Percentiles rank a stretch among this genome's conserved stretches.
phyloP scores from a whole-genome alignment of 1,284 basidiomycete species.

The Puccinia sorghi region DNA sequence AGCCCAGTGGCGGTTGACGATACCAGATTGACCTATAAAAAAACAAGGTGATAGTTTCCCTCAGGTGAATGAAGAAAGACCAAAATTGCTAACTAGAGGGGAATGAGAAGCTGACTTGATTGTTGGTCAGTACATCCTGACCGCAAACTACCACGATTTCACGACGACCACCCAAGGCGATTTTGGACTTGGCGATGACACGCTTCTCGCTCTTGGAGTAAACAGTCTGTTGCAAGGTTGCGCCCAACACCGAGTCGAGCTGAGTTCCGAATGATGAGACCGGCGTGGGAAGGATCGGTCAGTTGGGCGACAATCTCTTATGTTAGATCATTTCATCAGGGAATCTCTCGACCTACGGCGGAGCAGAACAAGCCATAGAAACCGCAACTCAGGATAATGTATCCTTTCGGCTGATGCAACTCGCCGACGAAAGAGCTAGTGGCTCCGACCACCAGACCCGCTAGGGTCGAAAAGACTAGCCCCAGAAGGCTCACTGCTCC shows the following conservation, averaged over 20 bases:
- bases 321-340: too few relatives aligned
- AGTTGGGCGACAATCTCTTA: too few relatives aligned
- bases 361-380: conserved; percentile 31
- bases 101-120: conserved; percentile 35
- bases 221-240: conserved; percentile 55
- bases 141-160: conserved; percentile 27
- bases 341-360: too few relatives aligned
- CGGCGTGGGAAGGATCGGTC: background rate
- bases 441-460: conserved; percentile 53
- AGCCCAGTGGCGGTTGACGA: conserved; percentile 29
- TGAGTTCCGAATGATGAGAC: background rate
- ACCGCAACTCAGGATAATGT: background rate
- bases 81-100: background rate
- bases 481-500: conserved; percentile 54
- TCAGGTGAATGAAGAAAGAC: background rate
- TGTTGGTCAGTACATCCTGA: conserved; percentile 20
- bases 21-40: conserved; percentile 32
- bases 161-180: conserved; percentile 17
- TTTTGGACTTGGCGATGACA: conserved; percentile 51
- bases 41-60: background rate
- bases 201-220: conserved; percentile 52
- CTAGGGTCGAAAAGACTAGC: conserved; percentile 42
- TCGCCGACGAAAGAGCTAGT: conserved; percentile 18
- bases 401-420: conserved; percentile 3
- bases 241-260: conserved; percentile 55